phyloP scores from a whole-genome alignment of 2,329 filamentous ascomycete genomes.

The Bimuria novae-zelandiae region DNA sequence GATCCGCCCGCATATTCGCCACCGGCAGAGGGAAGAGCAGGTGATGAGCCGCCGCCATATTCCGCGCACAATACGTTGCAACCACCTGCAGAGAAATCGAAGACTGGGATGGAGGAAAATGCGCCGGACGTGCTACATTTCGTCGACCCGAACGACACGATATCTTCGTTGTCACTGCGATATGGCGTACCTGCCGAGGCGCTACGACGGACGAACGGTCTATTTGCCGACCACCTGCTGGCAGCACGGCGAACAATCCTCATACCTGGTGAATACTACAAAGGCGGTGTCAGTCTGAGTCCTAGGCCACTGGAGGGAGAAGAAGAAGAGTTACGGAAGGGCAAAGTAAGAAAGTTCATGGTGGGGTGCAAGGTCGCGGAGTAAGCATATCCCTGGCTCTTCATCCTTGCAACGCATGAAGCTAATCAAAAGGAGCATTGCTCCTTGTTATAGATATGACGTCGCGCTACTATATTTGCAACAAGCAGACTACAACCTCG shows the following conservation, averaged over 20 bases:
- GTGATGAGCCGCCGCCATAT: constrained; percentile 53
- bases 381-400: constrained; percentile 56
- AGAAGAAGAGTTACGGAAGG: constrained; percentile 73
- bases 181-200: constrained; percentile 70
- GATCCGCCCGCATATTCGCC: constrained; percentile 69
- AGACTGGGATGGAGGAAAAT: constrained; percentile 31
- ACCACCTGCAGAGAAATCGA: constrained; percentile 37
- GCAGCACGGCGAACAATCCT: constrained; percentile 70
- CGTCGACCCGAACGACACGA: constrained; percentile 69
- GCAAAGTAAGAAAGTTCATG: constrained; percentile 76
- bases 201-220: constrained; percentile 69
- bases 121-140: constrained; percentile 75
- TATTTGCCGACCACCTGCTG: constrained; percentile 73
- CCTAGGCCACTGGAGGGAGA: constrained; percentile 74
- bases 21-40: constrained; percentile 36
- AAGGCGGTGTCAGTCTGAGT: constrained; percentile 68
- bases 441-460: constrained; percentile 59
- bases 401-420: neutral
- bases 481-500: constrained; percentile 69
- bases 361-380: constrained; percentile 76
- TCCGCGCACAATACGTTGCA: constrained; percentile 39
- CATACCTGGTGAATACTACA: constrained; percentile 73
- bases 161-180: constrained; percentile 70
- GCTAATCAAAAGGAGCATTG: constrained; percentile 47
- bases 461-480: constrained; percentile 76